phyloP scores from a whole-genome alignment of 2,329 filamentous ascomycete genomes.

The Paecilomyces sp. region DNA sequence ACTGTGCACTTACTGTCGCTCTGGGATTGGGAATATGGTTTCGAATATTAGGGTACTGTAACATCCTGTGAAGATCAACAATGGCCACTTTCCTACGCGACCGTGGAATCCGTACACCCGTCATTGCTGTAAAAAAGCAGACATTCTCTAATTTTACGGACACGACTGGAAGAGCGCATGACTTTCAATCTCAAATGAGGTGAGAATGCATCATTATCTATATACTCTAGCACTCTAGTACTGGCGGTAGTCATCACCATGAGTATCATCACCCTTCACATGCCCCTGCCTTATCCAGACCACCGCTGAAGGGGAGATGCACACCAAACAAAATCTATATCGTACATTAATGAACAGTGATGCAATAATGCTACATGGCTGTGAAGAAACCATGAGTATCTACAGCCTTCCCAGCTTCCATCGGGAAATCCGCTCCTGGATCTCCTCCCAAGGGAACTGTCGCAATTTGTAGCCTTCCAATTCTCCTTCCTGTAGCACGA shows the following conservation, averaged over 20 bases:
- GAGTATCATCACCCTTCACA: neutral
- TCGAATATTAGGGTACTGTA: neutral
- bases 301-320: neutral
- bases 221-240: neutral
- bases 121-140: neutral
- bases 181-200: neutral
- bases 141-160: neutral
- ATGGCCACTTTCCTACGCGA: neutral
- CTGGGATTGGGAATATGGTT: neutral
- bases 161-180: neutral
- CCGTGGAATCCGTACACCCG: neutral
- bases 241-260: neutral
- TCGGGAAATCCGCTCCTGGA: conserved; percentile 74
- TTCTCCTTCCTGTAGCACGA: conserved; percentile 88
- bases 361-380: neutral
- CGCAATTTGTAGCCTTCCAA: conserved; percentile 61
- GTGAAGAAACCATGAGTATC: conserved; percentile 4
- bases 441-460: conserved; percentile 75
- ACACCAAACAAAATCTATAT: conserved; percentile 5
- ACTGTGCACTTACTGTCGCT: no score
- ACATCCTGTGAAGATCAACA: neutral
- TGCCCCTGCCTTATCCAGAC: neutral
- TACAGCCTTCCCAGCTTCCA: conserved; percentile 71
- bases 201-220: neutral
- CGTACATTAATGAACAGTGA: conserved; percentile 3